A percentile compares a stretch with the other conserved stretches of the same genome.
Evolutionary conservation across 192 early-diverging fungal genomes (phyloP).

Genomic region (Coemansia sp.): DNA sequence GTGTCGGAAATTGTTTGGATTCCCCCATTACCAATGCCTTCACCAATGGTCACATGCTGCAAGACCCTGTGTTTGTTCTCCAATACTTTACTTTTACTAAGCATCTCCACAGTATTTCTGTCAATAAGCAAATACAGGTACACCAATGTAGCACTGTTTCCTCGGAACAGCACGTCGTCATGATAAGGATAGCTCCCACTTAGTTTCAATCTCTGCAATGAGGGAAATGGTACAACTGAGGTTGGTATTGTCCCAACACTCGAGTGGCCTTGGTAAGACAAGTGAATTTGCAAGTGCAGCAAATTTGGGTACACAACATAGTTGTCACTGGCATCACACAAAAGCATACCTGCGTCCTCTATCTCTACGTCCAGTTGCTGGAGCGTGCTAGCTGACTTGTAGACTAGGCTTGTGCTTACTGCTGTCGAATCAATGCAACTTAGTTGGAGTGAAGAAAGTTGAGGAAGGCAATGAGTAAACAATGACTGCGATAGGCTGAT

Average conservation of each 20-base stretch:
- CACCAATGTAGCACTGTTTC: conserved; percentile 5
- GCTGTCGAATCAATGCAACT: too few relatives aligned
- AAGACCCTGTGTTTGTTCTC: not conserved
- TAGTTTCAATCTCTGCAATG: not conserved
- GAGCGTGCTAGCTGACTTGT: not conserved
- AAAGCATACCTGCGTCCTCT: not conserved
- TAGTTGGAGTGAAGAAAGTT: too few relatives aligned
- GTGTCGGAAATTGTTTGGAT: not conserved
- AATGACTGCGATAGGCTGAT: not conserved
- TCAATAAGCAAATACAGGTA: not conserved
- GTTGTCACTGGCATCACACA: not conserved
- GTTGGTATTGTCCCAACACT: not conserved
- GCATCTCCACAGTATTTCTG: not conserved
- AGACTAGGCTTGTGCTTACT: not conserved
- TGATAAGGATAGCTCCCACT: not conserved
- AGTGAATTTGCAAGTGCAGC: not conserved
- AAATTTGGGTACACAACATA: not conserved
- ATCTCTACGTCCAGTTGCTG: not conserved
- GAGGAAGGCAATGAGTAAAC: not conserved
- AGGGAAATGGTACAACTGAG: conserved; percentile 3
- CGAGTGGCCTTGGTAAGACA: not conserved
- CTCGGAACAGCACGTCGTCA: conserved; percentile 11
- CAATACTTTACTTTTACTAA: not conserved
- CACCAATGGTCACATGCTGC: not conserved
- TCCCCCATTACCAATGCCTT: not conserved